Evolutionary conservation across 2,329 filamentous ascomycete genomes (phyloP).

Genomic region (Emmonsia crescens): DNA sequence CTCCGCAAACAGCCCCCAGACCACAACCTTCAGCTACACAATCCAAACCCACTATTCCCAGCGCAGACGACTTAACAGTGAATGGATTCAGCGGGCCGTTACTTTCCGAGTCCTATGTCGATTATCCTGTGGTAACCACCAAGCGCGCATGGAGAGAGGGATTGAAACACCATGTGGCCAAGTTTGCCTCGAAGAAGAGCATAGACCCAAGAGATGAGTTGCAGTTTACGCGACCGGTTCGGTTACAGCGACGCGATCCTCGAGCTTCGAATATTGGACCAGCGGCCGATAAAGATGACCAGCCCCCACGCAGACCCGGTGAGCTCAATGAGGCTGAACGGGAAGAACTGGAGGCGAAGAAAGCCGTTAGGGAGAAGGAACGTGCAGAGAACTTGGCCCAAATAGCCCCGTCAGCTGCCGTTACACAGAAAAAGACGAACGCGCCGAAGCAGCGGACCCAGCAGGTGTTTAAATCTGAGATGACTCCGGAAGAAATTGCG

Average conservation of each 20-base stretch:
- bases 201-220: constrained; percentile 62
- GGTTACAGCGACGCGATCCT: constrained; percentile 80
- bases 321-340: constrained; percentile 55
- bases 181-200: constrained; percentile 55
- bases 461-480: constrained; percentile 73
- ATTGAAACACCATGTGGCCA: constrained; percentile 77
- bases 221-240: constrained; percentile 78
- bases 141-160: constrained; percentile 70
- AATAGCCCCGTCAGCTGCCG: constrained; percentile 72
- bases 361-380: constrained; percentile 74
- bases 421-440: constrained; percentile 56
- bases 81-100: constrained; percentile 35
- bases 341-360: constrained; percentile 45
- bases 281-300: constrained; percentile 27
- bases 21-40: constrained; percentile 12
- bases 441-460: constrained; percentile 67
- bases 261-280: constrained; percentile 47
- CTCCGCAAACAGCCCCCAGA: constrained; percentile 13
- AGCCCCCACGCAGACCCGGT: constrained; percentile 46
- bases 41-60: constrained; percentile 10
- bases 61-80: constrained; percentile 23
- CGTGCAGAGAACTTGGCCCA: constrained; percentile 80
- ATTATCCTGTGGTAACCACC: constrained; percentile 67
- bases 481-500: constrained; percentile 60
- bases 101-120: constrained; percentile 34